A percentile compares a stretch with the other conserved stretches of the same genome.
Conservation (phyloP, 208 protist species). For the Trichomonas gallinae region DNA sequence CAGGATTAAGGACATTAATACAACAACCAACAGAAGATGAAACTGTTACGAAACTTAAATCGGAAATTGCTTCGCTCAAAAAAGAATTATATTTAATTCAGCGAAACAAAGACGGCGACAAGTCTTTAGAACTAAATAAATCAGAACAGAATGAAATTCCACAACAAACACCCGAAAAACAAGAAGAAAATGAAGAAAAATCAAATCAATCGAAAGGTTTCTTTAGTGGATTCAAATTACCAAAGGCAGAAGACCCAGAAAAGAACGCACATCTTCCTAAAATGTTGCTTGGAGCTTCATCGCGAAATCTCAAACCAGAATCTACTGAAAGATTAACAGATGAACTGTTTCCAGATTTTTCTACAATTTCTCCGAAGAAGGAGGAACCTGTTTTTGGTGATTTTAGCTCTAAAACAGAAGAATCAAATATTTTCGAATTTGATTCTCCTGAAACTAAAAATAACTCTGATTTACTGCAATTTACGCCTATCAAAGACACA, state of each 20-base stretch:
- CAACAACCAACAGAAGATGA: background rate
- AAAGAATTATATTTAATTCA: background rate
- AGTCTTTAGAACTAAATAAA: background rate
- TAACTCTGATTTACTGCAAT: background rate
- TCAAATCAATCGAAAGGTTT: background rate
- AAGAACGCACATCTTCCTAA: background rate
- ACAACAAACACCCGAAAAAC: background rate
- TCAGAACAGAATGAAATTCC: background rate
- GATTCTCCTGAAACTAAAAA: background rate
- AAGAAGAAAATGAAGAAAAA: background rate
- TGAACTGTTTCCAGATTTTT: background rate
- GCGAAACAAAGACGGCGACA: background rate
- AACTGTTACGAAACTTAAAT: background rate
- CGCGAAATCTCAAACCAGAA: background rate
- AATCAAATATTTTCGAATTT: background rate
- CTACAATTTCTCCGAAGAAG: background rate
- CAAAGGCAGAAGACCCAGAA: background rate
- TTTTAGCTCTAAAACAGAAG: background rate
- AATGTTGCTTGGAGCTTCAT: background rate
- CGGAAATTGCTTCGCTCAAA: background rate
- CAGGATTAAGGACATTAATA: background rate
- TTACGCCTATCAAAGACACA: background rate
- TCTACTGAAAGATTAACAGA: background rate
- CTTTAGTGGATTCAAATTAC: background rate
- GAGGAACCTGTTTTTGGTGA: background rate